Evolutionary conservation across 202 grass and related monocot species (phyloP).

Genomic region (Setaria italica): DNA sequence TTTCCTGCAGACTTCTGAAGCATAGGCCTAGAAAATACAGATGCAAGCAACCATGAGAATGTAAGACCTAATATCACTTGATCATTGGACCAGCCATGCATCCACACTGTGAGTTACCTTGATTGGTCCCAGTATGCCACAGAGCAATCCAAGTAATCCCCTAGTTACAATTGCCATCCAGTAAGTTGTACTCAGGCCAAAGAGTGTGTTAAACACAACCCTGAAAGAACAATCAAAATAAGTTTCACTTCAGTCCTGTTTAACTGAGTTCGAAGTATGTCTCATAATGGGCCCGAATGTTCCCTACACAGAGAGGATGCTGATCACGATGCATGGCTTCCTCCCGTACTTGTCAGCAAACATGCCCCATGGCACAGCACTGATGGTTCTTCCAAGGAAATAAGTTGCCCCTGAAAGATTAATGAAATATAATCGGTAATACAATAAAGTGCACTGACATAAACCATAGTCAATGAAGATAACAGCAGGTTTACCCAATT

Average conservation of each 20-base stretch:
- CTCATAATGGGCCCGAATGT: not conserved
- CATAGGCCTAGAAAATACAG: slow-evolving; percentile 67
- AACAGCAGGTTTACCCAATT: not conserved
- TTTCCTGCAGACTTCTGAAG: slow-evolving; percentile 75
- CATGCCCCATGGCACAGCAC: slow-evolving; percentile 72
- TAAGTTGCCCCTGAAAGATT: slow-evolving; percentile 57
- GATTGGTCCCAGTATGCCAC: slow-evolving; percentile 76
- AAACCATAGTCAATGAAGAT: not conserved
- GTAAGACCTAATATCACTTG: not conserved
- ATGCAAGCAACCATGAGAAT: slow-evolving; percentile 8
- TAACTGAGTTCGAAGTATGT: not conserved
- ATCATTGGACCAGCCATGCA: not conserved
- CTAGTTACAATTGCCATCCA: slow-evolving; percentile 78
- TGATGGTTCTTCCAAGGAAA: slow-evolving; percentile 73
- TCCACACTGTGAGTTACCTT: slow-evolving; percentile 50
- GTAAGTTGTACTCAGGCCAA: slow-evolving; percentile 76
- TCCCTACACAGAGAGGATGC: slow-evolving; percentile 62
- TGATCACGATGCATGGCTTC: slow-evolving; percentile 73
- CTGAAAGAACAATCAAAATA: slow-evolving; percentile 40
- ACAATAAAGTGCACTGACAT: not conserved
- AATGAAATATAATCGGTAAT: not conserved
- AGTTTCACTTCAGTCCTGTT: slow-evolving; percentile 23
- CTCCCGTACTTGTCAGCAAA: slow-evolving; percentile 80
- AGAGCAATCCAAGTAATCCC: slow-evolving; percentile 65
- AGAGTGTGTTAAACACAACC: slow-evolving; percentile 69